Base-by-base conservation (phyloP, 164 flowering plant species). In the Vitis rotundifolia region DNA sequence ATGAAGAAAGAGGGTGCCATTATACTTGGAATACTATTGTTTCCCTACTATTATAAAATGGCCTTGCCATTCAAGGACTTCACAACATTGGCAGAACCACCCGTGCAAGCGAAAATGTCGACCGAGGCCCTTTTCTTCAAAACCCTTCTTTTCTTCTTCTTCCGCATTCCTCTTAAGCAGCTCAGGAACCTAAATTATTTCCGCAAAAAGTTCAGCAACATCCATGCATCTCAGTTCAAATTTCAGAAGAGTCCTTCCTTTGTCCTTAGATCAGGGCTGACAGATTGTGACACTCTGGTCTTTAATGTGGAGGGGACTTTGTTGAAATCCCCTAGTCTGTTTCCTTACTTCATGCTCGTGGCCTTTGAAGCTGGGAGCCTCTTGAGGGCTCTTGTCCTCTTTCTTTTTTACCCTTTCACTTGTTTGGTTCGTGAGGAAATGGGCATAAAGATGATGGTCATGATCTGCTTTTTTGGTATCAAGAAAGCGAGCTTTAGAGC, bases 341-440 rank as follows among this genome's bases (percentile, higher is more conserved):
- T 90, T 64, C 87, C 93, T 37, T 92, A 88, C 81, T 87, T 85
- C 76, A 79, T 88, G 88, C 81, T 88, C 5, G 89, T 87, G 58
- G 87, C 87, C 9, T 84, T 86, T 59, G 89, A 86, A 63, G 84
- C 81, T 28, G 87, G 89, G 16, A 64, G 87, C n/a, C 59, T 79
- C 26, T 9, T 86, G 0, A 73, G 84, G 75, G 83, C 86, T 6
- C 16, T 83, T 28, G 11, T 81, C 10, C 81, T 86, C 14, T 18
- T 82, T 9, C 16, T 80, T 37, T 55, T 74, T 1, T 83, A 82
- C 65, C 89, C 89, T 9, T 61, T 83, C 2, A 12, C 79, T 0
- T 73, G 74, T 50, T 67, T 84, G 31, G 57, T 77, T 9, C 50
- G 74, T 18, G 64, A 75, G 9, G 80, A 83, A 2, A 63, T 67